phyloP scores from a whole-genome alignment of 257 asterid genomes.

The Fraxinus cuspidata region DNA sequence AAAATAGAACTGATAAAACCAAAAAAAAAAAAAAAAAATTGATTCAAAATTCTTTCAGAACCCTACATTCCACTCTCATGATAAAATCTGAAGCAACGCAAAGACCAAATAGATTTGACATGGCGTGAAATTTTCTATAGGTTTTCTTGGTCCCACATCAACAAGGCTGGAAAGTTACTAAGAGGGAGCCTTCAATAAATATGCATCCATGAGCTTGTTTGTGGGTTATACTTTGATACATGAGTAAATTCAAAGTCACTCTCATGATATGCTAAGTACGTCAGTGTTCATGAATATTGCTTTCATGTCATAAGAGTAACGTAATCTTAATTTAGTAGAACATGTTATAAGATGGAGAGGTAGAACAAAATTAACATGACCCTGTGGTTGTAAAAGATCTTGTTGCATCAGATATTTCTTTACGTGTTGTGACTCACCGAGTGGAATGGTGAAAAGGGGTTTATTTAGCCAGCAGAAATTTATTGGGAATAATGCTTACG shows the following conservation, averaged over 20 bases:
- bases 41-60: conserved; percentile 6
- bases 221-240: neutral
- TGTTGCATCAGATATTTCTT: neutral
- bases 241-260: too few species aligned
- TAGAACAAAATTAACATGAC: neutral
- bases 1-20: neutral
- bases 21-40: neutral
- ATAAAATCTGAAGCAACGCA: neutral
- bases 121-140: neutral
- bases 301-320: neutral
- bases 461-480: neutral
- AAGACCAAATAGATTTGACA: neutral
- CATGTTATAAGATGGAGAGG: neutral
- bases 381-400: neutral
- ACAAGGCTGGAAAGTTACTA: neutral
- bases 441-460: neutral
- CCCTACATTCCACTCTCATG: conserved; percentile 6
- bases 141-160: neutral
- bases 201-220: too few species aligned
- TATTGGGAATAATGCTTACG: neutral
- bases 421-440: neutral
- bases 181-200: neutral
- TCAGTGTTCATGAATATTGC: neutral
- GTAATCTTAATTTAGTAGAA: neutral
- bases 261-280: neutral